A percentile compares a stretch with the other conserved stretches of the same genome.
phyloP scores from a whole-genome alignment of 2,329 filamentous ascomycete genomes.

The Fusarium multiceps region DNA sequence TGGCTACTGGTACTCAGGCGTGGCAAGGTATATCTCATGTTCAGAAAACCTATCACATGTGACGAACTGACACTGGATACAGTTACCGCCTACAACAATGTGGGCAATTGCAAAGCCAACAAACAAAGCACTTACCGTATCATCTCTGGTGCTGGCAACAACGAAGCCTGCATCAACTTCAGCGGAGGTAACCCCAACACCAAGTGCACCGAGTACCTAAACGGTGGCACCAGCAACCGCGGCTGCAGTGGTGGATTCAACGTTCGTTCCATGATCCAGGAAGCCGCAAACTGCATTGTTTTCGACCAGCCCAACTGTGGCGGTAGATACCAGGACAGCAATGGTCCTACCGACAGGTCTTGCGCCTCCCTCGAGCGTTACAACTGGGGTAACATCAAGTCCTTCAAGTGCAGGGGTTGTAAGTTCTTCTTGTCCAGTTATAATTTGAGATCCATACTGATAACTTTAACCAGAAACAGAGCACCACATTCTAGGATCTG shows the following conservation, averaged over 20 bases:
- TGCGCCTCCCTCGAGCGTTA: not conserved
- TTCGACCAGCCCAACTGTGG: not conserved
- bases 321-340: not conserved
- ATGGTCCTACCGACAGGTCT: not conserved
- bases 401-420: not conserved
- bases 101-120: not conserved
- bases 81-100: not conserved
- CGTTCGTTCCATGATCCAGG: not conserved
- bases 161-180: not conserved
- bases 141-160: not conserved
- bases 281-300: not conserved
- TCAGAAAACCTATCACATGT: rapidly evolving
- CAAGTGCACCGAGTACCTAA: not conserved
- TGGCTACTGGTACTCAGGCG: not conserved
- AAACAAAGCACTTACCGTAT: not conserved
- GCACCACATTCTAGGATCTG: not conserved
- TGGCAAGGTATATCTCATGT: not conserved
- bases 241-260: not conserved
- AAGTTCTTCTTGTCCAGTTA: not conserved
- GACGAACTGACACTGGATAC: not conserved
- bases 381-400: not conserved
- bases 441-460: rapidly evolving
- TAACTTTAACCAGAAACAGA: rapidly evolving
- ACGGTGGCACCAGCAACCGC: not conserved
- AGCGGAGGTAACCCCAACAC: not conserved